Evolutionary conservation across 148 eudicot species (phyloP), one percentile per base, ranked within the genome.

Genomic region (Cornus suecica): DNA sequence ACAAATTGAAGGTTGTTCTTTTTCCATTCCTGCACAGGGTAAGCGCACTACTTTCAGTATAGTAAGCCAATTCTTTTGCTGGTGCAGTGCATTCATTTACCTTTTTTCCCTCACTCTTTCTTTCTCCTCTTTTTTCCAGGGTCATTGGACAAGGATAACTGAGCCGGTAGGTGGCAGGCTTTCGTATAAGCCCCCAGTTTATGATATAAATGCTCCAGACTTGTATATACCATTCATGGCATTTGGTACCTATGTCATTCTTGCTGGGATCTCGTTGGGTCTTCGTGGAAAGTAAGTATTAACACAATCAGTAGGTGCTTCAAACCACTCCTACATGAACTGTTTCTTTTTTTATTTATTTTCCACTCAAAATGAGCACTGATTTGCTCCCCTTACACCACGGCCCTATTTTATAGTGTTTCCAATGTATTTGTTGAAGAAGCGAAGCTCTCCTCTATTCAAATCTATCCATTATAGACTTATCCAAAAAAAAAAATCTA

Each of bases 121-220:
- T 31, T 65, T 10, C 29, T 25, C 22, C 20, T 22, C 45, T 3
- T 70, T 67, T 69, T 68, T 67, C 77, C 68, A 92, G 94, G 97
- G 97, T 54, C 97, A 92, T 68, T 95, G 99, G 97, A 92, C 97
- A 20, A 91, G 99, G 80, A 87, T 95, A 74, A 90, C 93, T 65
- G 99, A 95, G 75, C 99, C 99, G 32, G 94, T 92, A 61, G 97
- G 91, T 23, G 97, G 99, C 27, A 92, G 90, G 84, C 88, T 95
- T 42, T 92, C 99, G 23, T 92, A 91, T 76, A 95, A 89, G 45
- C 93, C 99, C 74, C 99, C 99, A 67, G 85, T 94, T 30, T 88
- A 89, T 56, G 98, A 92, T 80, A 92, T 94, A 71, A 92, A 92
- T 88, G 97, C 97, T 32, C 96, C 92, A 7, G 94, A 94, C 81